A percentile compares a stretch with the other conserved stretches of the same genome.
phyloP scores from a whole-genome alignment of 192 early-diverging fungal species.

The Rhizoclosmatium globosum region DNA sequence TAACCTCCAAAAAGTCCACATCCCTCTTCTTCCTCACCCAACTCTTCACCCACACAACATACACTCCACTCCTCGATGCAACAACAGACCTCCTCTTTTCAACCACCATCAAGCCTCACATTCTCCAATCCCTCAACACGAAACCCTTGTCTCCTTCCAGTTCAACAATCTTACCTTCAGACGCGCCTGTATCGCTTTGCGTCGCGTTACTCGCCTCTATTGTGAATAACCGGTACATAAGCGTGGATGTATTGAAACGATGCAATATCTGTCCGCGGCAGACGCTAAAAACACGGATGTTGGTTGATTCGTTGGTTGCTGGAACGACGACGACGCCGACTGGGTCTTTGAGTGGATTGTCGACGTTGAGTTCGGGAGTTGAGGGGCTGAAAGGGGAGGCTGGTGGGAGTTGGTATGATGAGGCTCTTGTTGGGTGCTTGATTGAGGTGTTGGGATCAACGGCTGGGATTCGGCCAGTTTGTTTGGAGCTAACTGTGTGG shows the following conservation, averaged over 20 bases:
- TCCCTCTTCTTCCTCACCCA: constrained; percentile 25
- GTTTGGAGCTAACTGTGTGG: constrained; percentile 6
- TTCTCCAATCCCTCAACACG: background rate
- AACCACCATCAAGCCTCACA: background rate
- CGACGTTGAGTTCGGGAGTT: no score
- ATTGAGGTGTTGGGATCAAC: constrained; percentile 29
- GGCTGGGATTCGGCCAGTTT: background rate
- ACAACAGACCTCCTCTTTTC: constrained; percentile 10
- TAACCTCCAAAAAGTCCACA: background rate
- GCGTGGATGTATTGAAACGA: background rate
- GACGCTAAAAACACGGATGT: background rate
- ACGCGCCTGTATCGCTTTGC: background rate
- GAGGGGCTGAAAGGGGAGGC: no score
- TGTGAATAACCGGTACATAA: background rate
- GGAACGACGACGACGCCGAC: no score
- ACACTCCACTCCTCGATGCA: constrained; percentile 15
- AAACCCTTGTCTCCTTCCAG: no score
- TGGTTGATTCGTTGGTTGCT: constrained; percentile 17
- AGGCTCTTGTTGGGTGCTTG: background rate
- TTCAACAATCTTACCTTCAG: no score
- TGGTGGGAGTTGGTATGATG: background rate
- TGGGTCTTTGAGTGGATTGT: no score
- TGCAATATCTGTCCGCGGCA: constrained; percentile 16
- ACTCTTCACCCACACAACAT: constrained; percentile 13
- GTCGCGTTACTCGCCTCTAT: constrained; percentile 9